Conservation (phyloP, 2,329 filamentous ascomycete genomes). For the Diaporthe batatas region DNA sequence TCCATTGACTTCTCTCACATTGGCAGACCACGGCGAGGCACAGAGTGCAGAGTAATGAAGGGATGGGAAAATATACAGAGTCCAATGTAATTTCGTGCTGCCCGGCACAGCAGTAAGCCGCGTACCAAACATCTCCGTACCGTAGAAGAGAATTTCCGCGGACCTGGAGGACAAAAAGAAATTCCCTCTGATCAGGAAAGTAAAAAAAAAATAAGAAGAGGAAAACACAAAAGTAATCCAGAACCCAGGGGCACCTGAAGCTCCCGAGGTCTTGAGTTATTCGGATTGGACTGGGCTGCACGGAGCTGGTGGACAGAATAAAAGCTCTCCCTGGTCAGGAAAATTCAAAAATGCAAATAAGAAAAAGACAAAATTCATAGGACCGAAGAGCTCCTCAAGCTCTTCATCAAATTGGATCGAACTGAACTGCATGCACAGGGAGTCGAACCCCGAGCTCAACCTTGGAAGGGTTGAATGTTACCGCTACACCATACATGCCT, state of each 20-base stretch:
- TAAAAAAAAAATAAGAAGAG: too few relatives aligned
- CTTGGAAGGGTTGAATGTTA: constrained; percentile 31
- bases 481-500: constrained; percentile 6
- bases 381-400: too few relatives aligned
- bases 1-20: neutral
- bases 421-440: neutral
- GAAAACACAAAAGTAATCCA: neutral
- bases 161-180: neutral
- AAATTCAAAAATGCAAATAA: too few relatives aligned
- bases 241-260: too few relatives aligned
- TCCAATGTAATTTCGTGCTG: neutral
- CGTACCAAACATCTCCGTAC: neutral
- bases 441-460: constrained; percentile 25
- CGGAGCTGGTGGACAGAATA: too few relatives aligned
- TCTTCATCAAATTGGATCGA: too few relatives aligned
- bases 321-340: too few relatives aligned
- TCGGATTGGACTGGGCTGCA: too few relatives aligned
- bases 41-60: neutral
- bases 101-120: neutral
- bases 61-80: neutral
- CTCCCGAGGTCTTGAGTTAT: too few relatives aligned
- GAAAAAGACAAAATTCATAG: too few relatives aligned
- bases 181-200: too few relatives aligned
- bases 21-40: neutral
- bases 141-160: neutral